Evolutionary conservation across 257 asterid species (phyloP), one percentile per base, ranked within the genome.

Genomic region (Gentiana macrophylla): DNA sequence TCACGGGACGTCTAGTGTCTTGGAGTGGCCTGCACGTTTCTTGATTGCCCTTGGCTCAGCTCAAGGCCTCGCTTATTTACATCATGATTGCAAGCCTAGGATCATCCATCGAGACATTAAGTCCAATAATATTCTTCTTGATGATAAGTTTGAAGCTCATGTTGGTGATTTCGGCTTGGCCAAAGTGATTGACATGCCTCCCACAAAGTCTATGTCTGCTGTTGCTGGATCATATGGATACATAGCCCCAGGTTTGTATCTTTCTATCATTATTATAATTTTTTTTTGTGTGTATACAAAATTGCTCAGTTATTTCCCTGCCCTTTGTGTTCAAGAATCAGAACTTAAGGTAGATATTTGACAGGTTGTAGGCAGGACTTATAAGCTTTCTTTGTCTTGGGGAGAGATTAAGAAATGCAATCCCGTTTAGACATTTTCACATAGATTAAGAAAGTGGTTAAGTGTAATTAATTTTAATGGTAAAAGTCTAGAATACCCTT

Each of bases 81-180:
- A 90, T 60, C 97, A 90, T 49, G 97, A 78, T 56, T 90, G 97
- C 64, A 77, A 84, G 49, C 97, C 97, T 1, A 79, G 82, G 81
- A 90, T 90, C 54, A 71, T 90, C 15, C 97, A 90, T 63, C 90
- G 97, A 0, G 97, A 90, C 61, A 86, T 90, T 32, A 90, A 90
- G 74, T 86, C 97, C 1, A 90, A 80, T 47, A 90, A 90, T 58
- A 90, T 90, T 63, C 69, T 90, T 61, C 84, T 90, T 2, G 96
- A 90, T 43, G 89, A 86, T 53, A 90, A 84, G 72, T 90, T 84
- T 60, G 97, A 90, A 67, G 97, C 97, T 43, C 97, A 82, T 46
- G 97, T 90, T 50, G 97, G 95, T 44, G 97, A 90, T 79, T 90
- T 90, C 44, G 97, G 97, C 57, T 73, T 90, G 73, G 97, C 97